Conservation (phyloP, 2,329 filamentous ascomycete genomes). For the Beauveria australis region DNA sequence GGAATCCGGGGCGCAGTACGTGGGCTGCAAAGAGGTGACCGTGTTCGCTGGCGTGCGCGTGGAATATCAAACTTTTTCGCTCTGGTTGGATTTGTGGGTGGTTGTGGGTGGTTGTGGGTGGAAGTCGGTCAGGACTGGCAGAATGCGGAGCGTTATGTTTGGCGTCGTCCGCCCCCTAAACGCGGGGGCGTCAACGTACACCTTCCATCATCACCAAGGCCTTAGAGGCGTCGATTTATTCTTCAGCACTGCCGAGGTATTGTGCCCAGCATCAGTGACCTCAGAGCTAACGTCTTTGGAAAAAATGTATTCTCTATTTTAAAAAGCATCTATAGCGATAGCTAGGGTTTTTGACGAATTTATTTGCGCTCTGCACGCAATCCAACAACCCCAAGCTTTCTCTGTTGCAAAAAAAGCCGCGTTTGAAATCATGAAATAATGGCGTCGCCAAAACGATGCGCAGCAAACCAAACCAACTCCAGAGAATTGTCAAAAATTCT, state of each 20-base stretch:
- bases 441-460: neutral
- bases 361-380: constrained; percentile 12
- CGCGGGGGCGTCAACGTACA: neutral
- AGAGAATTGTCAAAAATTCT: neutral
- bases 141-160: constrained; percentile 17
- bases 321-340: constrained; percentile 12
- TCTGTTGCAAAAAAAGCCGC: neutral
- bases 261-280: constrained; percentile 6
- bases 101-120: constrained; percentile 38
- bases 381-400: constrained; percentile 12
- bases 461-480: neutral
- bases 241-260: constrained; percentile 9
- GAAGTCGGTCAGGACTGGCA: constrained; percentile 30
- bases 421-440: constrained; percentile 8
- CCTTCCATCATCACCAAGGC: constrained; percentile 5
- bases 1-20: constrained; percentile 19
- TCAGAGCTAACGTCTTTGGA: constrained; percentile 8
- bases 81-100: constrained; percentile 33
- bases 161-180: neutral
- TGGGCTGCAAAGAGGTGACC: constrained; percentile 16
- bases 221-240: neutral
- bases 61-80: constrained; percentile 36
- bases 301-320: constrained; percentile 11
- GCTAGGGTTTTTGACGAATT: constrained; percentile 12
- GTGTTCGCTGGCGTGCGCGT: constrained; percentile 15